Conservation (phyloP, 2,329 filamentous ascomycete species). For the Fusarium solani-melongenae region DNA sequence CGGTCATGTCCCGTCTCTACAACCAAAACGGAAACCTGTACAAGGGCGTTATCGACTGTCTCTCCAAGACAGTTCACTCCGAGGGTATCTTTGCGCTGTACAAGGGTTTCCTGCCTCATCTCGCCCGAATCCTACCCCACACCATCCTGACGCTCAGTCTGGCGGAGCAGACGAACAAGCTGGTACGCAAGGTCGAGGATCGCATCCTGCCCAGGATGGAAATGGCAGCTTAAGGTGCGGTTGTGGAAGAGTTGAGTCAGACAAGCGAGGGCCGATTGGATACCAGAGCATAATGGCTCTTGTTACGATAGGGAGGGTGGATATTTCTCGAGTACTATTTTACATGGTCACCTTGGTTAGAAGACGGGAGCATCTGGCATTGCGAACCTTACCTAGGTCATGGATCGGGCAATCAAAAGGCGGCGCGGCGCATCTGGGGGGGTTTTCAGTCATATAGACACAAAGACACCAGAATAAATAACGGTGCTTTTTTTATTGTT, state of each 20-base stretch:
- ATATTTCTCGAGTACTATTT: constrained; percentile 17
- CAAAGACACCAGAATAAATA: constrained; percentile 20
- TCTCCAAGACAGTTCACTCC: constrained; percentile 89
- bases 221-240: constrained; percentile 36
- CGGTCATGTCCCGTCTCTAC: constrained; percentile 98
- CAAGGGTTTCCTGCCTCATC: constrained; percentile 96
- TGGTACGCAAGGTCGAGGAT: constrained; percentile 82
- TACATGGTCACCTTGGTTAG: constrained; percentile 25
- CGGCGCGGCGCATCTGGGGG: constrained; percentile 38
- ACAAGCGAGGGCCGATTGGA: constrained; percentile 9
- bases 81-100: constrained; percentile 95
- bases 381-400: constrained; percentile 24
- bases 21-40: constrained; percentile 99
- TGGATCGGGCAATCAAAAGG: constrained; percentile 40
- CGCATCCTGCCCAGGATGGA: constrained; percentile 59
- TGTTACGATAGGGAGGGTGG: constrained; percentile 24
- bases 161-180: constrained; percentile 96
- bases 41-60: constrained; percentile 89
- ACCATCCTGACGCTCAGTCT: constrained; percentile 93
- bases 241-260: neutral
- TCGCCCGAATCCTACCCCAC: constrained; percentile 93
- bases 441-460: constrained; percentile 38
- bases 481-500: constrained; percentile 23
- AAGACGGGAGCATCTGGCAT: constrained; percentile 33
- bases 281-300: constrained; percentile 13